These are phyloP conservation scores for Nissolia schottii DNA, from an alignment of 306 rosid species.

Conservation along the genomic window DNA sequence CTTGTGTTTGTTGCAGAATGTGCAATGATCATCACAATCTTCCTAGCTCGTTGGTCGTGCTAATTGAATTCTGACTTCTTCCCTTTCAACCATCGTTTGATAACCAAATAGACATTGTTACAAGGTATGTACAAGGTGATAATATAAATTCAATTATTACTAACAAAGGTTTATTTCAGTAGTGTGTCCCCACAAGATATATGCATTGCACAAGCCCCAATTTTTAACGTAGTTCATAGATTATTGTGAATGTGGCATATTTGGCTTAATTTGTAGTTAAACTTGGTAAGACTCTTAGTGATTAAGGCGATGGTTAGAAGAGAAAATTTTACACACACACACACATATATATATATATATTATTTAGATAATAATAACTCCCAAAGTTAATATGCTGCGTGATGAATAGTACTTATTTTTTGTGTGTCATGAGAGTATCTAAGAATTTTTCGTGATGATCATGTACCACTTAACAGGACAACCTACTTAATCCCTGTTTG, in stretches of 20 bases:
- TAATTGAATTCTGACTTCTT: background rate
- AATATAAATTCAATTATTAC: background rate
- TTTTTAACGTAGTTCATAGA: constrained; percentile 4
- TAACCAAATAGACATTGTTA: background rate
- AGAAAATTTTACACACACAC: too few relatives aligned
- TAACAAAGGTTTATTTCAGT: background rate
- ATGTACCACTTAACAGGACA: background rate
- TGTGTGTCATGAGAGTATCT: too few relatives aligned
- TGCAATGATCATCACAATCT: too few relatives aligned
- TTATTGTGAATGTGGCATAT: constrained; percentile 15
- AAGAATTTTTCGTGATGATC: too few relatives aligned
- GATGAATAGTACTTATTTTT: too few relatives aligned
- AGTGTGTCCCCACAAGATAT: background rate
- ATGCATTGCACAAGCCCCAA: background rate
- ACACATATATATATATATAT: too few relatives aligned
- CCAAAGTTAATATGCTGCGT: too few relatives aligned
- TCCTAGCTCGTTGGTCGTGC: background rate
- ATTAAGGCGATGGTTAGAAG: background rate
- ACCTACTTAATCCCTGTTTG: background rate
- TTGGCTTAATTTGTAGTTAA: constrained; percentile 6
- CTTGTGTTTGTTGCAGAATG: background rate
- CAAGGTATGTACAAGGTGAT: background rate
- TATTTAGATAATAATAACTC: too few relatives aligned
- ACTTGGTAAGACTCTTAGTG: constrained; percentile 13
- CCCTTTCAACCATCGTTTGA: background rate